Evolutionary conservation across 2,329 filamentous ascomycete species (phyloP), one percentile per base, ranked within the genome.

Genomic region (Macrophomina pseudophaseolina): DNA sequence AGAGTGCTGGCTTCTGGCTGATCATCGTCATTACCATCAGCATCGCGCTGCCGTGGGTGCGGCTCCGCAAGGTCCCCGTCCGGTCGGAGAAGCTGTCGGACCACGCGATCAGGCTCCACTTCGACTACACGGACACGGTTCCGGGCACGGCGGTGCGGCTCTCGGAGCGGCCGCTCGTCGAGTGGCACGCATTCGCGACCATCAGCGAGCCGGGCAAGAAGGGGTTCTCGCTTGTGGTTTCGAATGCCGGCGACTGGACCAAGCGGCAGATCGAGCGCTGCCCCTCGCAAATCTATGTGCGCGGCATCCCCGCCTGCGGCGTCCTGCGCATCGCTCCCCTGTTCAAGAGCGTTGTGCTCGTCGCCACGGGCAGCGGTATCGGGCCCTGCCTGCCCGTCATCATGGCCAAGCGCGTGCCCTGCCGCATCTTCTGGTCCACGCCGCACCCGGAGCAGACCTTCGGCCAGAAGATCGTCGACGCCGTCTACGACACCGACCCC

Each of bases 1-100:
- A 73, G 18, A 82, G 82, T 7, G 85, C 86, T 0, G 77, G 81
- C 0, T 85, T 94, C 77, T 95, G 91, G 89, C 85, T 91, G 72
- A 81, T 94, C n/a, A 71, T 86, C 32, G 74, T 87, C 52, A 88
- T 88, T 51, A 92, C 91, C 1, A 72, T 84, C 51, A 85, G 89
- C 70, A 84, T 94, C 69, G 81, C 90, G 51, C 88, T 90, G 63
- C 91, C 92, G 1, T 96, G 92, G 91, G 75, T 90, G 3, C 85
- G 87, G 67, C 85, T 95, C 35, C 87, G 90, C 65, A 88, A 86
- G 70, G 88, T 91, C 66, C 79, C 81, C 7, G 89, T 94, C 68
- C 80, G 84, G 30, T 82, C 89, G 11, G 88, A 92, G 73, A 80
- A 84, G 2, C 86, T 95, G 23, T 94, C 91, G 0, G 76, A 84